Evolutionary conservation across 805 yeast genomes (phyloP).

Genomic region (Diddensiella caesifluorescens): DNA sequence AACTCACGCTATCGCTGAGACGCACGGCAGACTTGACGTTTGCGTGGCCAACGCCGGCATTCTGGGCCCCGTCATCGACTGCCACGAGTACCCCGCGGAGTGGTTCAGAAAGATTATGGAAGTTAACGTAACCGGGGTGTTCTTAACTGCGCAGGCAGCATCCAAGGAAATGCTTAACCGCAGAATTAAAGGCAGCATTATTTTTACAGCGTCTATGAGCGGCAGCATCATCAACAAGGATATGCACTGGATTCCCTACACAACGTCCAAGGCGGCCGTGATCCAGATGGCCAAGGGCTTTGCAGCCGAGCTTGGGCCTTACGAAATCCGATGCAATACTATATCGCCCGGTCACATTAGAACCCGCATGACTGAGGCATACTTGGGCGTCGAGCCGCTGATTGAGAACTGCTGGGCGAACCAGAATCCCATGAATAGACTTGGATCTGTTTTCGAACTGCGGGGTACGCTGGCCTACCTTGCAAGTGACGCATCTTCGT

Average conservation of each 20-base stretch:
- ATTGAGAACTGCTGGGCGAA: conserved; percentile 36
- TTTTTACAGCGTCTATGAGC: conserved; percentile 74
- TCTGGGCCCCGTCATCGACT: conserved; percentile 39
- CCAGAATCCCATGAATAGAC: conserved; percentile 48
- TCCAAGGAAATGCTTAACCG: conserved; percentile 56
- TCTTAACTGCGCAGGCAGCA: conserved; percentile 61
- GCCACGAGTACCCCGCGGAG: conserved; percentile 48
- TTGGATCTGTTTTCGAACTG: conserved; percentile 59
- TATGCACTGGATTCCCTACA: conserved; percentile 32
- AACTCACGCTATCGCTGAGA: conserved; percentile 41
- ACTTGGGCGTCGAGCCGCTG: conserved; percentile 47
- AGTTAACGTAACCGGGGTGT: conserved; percentile 67
- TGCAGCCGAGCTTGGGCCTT: conserved; percentile 55
- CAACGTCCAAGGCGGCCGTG: conserved; percentile 37
- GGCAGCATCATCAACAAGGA: conserved; percentile 67
- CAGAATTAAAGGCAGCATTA: conserved; percentile 60
- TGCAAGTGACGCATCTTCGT: conserved; percentile 45
- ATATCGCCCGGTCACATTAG: conserved; percentile 56
- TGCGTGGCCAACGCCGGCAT: conserved; percentile 73
- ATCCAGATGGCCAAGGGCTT: conserved; percentile 35
- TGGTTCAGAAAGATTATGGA: conserved; percentile 62
- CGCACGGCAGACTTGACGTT: conserved; percentile 56
- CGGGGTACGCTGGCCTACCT: conserved; percentile 54
- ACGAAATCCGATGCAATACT: conserved; percentile 47
- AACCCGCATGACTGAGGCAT: conserved; percentile 54